Percentiles rank a stretch among this genome's conserved stretches.
These are phyloP conservation scores for Medicago ruthenica DNA, from an alignment of 306 rosid species.

Conservation along the genomic window DNA sequence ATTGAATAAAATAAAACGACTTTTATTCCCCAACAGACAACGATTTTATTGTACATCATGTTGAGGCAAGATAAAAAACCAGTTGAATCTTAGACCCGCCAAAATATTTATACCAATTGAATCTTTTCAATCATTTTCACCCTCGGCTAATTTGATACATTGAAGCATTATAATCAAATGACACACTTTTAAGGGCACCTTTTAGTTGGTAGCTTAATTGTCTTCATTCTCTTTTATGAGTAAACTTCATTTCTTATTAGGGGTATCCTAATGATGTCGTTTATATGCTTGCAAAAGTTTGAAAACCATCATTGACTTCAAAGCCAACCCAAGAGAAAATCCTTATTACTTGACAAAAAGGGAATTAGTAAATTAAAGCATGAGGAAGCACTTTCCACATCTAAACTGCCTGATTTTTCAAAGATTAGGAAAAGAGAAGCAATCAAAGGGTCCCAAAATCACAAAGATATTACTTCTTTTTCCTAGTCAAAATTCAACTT, in stretches of 20 bases:
- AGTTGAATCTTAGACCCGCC: conserved; percentile 27
- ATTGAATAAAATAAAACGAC: neutral
- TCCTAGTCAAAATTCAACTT: conserved; percentile 37
- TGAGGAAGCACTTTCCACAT: conserved; percentile 36
- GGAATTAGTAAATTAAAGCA: conserved; percentile 29
- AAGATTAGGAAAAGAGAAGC: conserved; percentile 29
- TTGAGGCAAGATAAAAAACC: conserved; percentile 32
- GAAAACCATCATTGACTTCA: conserved; percentile 48
- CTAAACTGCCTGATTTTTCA: conserved; percentile 45
- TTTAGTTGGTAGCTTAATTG: conserved; percentile 30
- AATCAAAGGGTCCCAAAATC: conserved; percentile 40
- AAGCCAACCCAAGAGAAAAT: conserved; percentile 42
- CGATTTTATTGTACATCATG: neutral
- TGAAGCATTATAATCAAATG: conserved; percentile 42
- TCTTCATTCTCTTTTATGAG: conserved; percentile 29
- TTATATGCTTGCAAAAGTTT: conserved; percentile 35
- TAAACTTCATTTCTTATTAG: conserved; percentile 27
- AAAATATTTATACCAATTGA: conserved; percentile 15
- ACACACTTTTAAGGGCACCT: conserved; percentile 32
- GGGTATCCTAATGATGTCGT: neutral
- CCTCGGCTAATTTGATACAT: conserved; percentile 17
- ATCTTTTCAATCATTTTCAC: conserved; percentile 39
- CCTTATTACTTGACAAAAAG: conserved; percentile 46
- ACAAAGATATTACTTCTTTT: conserved; percentile 19
- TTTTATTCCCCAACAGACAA: neutral